phyloP scores from a whole-genome alignment of 1,139 yeast genomes.

The Ogataea hybrid region DNA sequence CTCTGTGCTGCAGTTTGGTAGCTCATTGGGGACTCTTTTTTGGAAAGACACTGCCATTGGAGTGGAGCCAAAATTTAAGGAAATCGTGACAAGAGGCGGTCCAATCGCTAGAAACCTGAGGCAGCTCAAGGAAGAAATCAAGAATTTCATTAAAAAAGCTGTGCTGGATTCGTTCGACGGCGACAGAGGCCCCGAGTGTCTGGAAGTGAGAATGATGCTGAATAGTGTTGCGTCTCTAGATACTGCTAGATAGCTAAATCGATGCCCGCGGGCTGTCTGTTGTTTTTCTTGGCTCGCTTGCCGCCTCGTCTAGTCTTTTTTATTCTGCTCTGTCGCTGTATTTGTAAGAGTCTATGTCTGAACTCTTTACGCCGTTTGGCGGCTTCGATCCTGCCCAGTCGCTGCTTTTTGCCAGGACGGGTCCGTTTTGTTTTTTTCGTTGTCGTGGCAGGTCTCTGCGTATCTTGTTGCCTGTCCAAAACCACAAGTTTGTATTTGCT shows the following conservation, averaged over 20 bases:
- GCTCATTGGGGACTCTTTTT: conserved; percentile 33
- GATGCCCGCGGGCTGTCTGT: neutral
- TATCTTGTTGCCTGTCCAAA: conserved; percentile 24
- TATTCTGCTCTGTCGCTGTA: conserved; percentile 38
- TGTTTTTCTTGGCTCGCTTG: conserved; percentile 16
- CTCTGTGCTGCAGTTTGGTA: conserved; percentile 24
- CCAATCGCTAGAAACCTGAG: conserved; percentile 69
- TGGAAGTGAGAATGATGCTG: conserved; percentile 44
- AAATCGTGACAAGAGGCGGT: conserved; percentile 71
- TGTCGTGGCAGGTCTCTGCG: neutral
- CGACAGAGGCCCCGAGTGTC: conserved; percentile 31
- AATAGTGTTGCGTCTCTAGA: conserved; percentile 36
- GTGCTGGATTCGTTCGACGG: conserved; percentile 32
- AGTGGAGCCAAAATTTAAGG: conserved; percentile 60
- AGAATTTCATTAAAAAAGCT: conserved; percentile 39
- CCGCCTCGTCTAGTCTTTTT: conserved; percentile 27
- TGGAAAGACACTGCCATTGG: conserved; percentile 52
- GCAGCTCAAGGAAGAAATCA: conserved; percentile 47
- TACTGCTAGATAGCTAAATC: conserved; percentile 6
- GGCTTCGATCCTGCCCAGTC: conserved; percentile 42
- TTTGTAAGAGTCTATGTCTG: conserved; percentile 27
- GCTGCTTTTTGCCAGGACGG: conserved; percentile 47
- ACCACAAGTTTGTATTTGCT: conserved; percentile 40
- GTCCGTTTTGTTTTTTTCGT: neutral
- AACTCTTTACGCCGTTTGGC: conserved; percentile 42